Percentiles rank a stretch among this genome's conserved stretches.
phyloP scores from a whole-genome alignment of 495 filamentous ascomycete species.

The Daldinia loculata region DNA sequence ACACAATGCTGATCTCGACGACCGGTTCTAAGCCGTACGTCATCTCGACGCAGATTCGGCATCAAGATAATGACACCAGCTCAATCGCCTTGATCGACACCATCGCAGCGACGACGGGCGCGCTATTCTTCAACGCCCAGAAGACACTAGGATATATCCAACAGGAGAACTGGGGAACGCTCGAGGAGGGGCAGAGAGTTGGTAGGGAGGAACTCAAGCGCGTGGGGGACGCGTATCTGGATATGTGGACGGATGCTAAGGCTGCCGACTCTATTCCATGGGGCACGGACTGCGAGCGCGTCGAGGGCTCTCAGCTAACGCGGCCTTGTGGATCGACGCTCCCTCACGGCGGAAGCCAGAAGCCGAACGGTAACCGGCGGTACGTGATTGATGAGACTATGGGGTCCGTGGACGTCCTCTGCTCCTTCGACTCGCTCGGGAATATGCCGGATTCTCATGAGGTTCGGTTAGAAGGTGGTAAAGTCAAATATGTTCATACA shows the following conservation, averaged over 20 bases:
- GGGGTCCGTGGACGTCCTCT: conserved; percentile 58
- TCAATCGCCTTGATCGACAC: conserved; percentile 53
- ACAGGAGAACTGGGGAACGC: conserved; percentile 53
- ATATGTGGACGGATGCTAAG: conserved; percentile 59
- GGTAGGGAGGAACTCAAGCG: conserved; percentile 53
- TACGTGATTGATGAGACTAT: conserved; percentile 62
- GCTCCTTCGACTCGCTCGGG: conserved; percentile 56
- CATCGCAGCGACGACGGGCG: conserved; percentile 58
- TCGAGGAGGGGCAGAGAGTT: conserved; percentile 41
- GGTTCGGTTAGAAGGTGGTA: conserved; percentile 53
- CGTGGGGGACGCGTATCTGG: conserved; percentile 57
- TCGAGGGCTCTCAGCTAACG: conserved; percentile 53
- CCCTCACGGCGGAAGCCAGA: conserved; percentile 52
- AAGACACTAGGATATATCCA: conserved; percentile 54
- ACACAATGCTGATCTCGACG: conserved; percentile 54
- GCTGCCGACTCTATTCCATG: conserved; percentile 56
- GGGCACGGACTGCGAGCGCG: conserved; percentile 58
- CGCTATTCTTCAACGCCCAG: conserved; percentile 57
- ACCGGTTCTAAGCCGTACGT: conserved; percentile 52
- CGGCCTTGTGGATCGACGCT: conserved; percentile 52
- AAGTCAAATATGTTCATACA: conserved; percentile 59
- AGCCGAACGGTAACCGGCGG: conserved; percentile 52
- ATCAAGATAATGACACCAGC: conserved; percentile 45
- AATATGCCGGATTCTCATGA: conserved; percentile 59
- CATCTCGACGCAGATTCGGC: conserved; percentile 55